Evolutionary conservation across 148 eudicot species (phyloP).

Genomic region (Amaranthus cruentus): DNA sequence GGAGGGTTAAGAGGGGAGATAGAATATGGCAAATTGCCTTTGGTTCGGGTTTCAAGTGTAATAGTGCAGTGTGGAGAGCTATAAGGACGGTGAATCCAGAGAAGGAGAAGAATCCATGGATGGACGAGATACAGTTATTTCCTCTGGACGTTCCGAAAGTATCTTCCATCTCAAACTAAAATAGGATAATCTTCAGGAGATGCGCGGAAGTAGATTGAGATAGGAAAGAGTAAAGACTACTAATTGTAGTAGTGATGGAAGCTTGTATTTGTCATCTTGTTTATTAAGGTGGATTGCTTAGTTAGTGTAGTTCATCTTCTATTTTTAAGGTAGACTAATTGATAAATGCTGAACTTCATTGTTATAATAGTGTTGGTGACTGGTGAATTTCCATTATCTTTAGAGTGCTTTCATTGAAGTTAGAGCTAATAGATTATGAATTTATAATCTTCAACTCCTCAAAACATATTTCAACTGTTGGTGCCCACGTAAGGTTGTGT

Average conservation of each 20-base stretch:
- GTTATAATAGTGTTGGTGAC: too few species aligned
- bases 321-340: not conserved
- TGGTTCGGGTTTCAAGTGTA: slow-evolving; percentile 49
- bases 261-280: slow-evolving; percentile 3
- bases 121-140: slow-evolving; percentile 44
- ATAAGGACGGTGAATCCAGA: slow-evolving; percentile 29
- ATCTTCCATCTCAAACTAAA: slow-evolving; percentile 24
- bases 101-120: slow-evolving; percentile 49
- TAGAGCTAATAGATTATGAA: too few species aligned
- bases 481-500: too few species aligned
- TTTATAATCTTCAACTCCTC: too few species aligned
- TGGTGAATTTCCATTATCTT: too few species aligned
- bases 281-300: not conserved
- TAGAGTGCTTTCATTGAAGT: too few species aligned
- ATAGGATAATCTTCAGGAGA: not conserved
- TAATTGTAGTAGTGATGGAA: slow-evolving; percentile 3
- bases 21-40: slow-evolving; percentile 47
- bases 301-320: not conserved
- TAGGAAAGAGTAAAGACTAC: not conserved
- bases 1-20: slow-evolving; percentile 43
- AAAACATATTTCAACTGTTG: too few species aligned
- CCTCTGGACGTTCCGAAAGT: slow-evolving; percentile 46
- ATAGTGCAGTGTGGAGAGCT: slow-evolving; percentile 50
- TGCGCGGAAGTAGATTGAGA: not conserved
- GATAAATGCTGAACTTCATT: too few species aligned